Evolutionary conservation across 345 rosid genomes (phyloP).

Genomic region (Dipteronia sinensis): DNA sequence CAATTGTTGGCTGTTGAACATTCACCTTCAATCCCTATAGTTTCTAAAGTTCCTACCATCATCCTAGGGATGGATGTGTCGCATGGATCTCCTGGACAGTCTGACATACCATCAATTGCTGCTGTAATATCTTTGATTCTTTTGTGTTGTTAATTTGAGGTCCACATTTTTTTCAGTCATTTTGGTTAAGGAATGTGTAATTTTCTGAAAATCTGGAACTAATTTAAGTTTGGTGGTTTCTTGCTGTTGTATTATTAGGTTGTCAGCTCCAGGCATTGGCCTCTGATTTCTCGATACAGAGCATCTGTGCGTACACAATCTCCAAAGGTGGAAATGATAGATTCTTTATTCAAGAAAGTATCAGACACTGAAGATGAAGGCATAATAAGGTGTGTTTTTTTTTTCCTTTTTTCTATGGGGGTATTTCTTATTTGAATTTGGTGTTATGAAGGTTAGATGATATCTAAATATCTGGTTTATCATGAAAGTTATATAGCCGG

Average conservation of each 20-base stretch:
- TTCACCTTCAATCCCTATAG: constrained; percentile 61
- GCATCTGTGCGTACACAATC: constrained; percentile 91
- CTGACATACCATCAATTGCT: constrained; percentile 87
- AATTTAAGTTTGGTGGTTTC: not conserved
- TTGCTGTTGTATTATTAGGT: constrained; percentile 32
- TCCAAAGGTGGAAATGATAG: constrained; percentile 89
- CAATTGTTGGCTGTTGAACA: constrained; percentile 70
- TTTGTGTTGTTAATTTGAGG: not conserved
- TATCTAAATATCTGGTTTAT: not conserved
- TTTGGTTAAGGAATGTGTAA: not conserved
- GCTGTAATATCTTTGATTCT: constrained; percentile 54
- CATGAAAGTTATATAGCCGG: not conserved
- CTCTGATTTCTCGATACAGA: constrained; percentile 75
- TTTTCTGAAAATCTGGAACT: not conserved
- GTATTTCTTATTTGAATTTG: not conserved
- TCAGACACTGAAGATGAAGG: constrained; percentile 72
- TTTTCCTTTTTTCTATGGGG: not conserved
- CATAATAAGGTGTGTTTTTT: constrained; percentile 49
- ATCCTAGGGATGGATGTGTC: constrained; percentile 98
- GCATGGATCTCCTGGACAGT: constrained; percentile 92
- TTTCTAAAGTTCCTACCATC: constrained; percentile 75
- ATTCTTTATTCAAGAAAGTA: constrained; percentile 60
- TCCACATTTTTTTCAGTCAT: not conserved
- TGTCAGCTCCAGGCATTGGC: constrained; percentile 93
- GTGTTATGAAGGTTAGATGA: not conserved